Conservation (phyloP, 1,284 basidiomycete genomes). For the Dichomitus squalens region DNA sequence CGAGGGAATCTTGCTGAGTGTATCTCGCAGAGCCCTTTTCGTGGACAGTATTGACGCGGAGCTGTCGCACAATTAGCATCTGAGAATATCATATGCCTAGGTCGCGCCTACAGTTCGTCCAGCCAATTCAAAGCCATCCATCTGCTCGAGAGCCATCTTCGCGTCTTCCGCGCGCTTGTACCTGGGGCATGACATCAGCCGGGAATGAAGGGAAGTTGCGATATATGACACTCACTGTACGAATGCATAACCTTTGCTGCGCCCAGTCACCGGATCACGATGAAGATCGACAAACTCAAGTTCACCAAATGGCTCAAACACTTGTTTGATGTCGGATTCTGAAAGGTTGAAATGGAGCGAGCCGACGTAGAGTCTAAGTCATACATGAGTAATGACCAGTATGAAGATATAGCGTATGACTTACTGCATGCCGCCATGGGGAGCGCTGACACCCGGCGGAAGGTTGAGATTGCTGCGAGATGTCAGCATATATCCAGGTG, state of each 20-base stretch:
- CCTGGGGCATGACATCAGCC: constrained; percentile 39
- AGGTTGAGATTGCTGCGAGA: constrained; percentile 68
- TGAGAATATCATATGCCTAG: background rate
- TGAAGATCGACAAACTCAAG: constrained; percentile 98
- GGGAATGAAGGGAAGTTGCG: background rate
- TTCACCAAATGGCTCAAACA: constrained; percentile 98
- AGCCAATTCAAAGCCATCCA: constrained; percentile 98
- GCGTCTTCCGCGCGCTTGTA: constrained; percentile 91
- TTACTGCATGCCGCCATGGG: constrained; percentile 80
- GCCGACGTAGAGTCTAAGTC: constrained; percentile 87
- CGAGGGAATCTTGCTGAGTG: constrained; percentile 77
- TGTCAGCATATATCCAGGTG: background rate
- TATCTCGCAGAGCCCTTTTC: constrained; percentile 81
- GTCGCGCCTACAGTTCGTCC: constrained; percentile 76
- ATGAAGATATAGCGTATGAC: constrained; percentile 31
- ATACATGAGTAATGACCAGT: background rate
- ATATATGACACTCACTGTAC: constrained; percentile 71
- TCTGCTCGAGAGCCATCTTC: constrained; percentile 94
- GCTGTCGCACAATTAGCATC: constrained; percentile 43
- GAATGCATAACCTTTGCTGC: constrained; percentile 98
- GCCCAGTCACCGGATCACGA: constrained; percentile 88
- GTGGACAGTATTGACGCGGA: constrained; percentile 89
- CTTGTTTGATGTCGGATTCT: constrained; percentile 95
- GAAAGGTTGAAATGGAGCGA: constrained; percentile 96
- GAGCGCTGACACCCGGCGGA: constrained; percentile 73